Evolutionary conservation across 352 stramenopile genomes (phyloP).

Genomic region (Lagenidium giganteum): DNA sequence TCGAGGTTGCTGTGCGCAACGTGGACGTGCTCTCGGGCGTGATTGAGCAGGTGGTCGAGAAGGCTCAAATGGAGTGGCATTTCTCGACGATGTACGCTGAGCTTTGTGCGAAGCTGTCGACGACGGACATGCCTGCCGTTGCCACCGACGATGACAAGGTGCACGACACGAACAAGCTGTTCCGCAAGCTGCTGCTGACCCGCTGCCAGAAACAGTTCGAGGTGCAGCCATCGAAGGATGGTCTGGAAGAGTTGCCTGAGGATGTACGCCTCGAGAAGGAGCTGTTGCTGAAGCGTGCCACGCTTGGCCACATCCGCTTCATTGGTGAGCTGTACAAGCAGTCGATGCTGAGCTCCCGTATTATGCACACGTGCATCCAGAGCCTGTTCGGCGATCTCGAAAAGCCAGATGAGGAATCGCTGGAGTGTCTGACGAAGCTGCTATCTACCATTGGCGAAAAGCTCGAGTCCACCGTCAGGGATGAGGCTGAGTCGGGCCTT

Average conservation of each 20-base stretch:
- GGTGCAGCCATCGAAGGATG: constrained; percentile 73
- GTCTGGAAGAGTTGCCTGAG: constrained; percentile 41
- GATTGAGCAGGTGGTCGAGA: constrained; percentile 92
- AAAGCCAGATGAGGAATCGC: constrained; percentile 90
- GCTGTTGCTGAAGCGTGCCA: constrained; percentile 72
- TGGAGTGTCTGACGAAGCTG: constrained; percentile 95
- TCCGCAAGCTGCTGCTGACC: constrained; percentile 91
- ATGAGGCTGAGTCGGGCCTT: constrained; percentile 44
- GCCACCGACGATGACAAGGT: constrained; percentile 66
- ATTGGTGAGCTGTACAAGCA: constrained; percentile 96
- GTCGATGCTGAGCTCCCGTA: constrained; percentile 91
- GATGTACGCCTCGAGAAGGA: constrained; percentile 70
- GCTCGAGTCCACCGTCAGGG: constrained; percentile 61
- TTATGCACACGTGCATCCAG: constrained; percentile 92
- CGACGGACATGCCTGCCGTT: constrained; percentile 78
- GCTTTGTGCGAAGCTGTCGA: constrained; percentile 90
- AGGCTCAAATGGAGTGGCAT: constrained; percentile 95
- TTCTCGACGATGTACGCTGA: constrained; percentile 96
- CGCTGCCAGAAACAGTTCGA: constrained; percentile 95
- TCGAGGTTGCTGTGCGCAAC: constrained; percentile 85
- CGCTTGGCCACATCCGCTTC: constrained; percentile 94
- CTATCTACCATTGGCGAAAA: constrained; percentile 90
- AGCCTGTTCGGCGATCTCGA: constrained; percentile 73
- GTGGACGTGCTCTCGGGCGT: constrained; percentile 81
- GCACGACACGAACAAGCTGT: constrained; percentile 84